Conservation (phyloP, 805 yeast species). For the Wilhelminamyces savonicus region DNA sequence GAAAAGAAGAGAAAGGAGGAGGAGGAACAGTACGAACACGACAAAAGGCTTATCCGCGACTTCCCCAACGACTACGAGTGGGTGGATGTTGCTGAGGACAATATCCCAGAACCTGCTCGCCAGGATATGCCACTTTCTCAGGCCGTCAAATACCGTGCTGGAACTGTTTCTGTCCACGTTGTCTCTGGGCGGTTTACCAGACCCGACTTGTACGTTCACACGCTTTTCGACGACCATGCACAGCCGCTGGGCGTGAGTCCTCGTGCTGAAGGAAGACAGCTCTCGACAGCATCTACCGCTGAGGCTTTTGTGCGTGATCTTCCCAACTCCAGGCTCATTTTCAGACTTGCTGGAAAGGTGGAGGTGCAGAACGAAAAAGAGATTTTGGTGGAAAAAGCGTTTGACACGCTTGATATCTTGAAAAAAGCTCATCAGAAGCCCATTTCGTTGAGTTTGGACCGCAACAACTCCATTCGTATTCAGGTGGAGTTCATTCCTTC, state of each 20-base stretch:
- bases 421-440: constrained; percentile 43
- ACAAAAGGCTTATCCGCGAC: constrained; percentile 46
- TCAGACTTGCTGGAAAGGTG: constrained; percentile 52
- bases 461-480: constrained; percentile 33
- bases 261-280: constrained; percentile 38
- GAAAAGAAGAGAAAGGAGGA: constrained; percentile 27
- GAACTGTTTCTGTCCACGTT: constrained; percentile 53
- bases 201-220: constrained; percentile 48
- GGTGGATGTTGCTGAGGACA: constrained; percentile 41
- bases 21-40: constrained; percentile 41
- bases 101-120: constrained; percentile 31
- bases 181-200: constrained; percentile 42
- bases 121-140: constrained; percentile 45
- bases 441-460: constrained; percentile 36
- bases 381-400: constrained; percentile 43
- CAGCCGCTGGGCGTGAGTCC: constrained; percentile 53
- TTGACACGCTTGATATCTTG: constrained; percentile 50
- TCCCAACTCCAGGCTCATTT: constrained; percentile 48
- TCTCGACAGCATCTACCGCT: constrained; percentile 43
- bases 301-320: constrained; percentile 67
- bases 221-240: constrained; percentile 58
- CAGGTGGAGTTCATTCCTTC: constrained; percentile 61
- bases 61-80: constrained; percentile 62
- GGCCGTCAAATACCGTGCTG: constrained; percentile 51
- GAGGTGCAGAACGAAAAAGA: constrained; percentile 43